Percentiles rank a stretch among this genome's conserved stretches.
phyloP scores from a whole-genome alignment of 2,329 filamentous ascomycete genomes.

The Ophiostoma novo-ulmi region DNA sequence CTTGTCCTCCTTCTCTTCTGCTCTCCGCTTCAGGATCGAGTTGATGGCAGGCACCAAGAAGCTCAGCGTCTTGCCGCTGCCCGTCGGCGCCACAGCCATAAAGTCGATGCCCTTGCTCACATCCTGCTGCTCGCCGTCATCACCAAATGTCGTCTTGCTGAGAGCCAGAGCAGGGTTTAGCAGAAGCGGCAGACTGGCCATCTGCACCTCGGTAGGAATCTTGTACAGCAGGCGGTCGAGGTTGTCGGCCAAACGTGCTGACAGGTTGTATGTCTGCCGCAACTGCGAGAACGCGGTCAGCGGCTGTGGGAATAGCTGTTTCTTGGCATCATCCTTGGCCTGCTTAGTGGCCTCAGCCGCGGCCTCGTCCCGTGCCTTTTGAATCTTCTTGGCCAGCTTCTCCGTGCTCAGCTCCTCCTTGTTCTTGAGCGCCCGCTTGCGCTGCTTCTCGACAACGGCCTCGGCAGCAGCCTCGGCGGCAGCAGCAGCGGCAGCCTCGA shows the following conservation, averaged over 20 bases:
- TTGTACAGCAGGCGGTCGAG: conserved; percentile 77
- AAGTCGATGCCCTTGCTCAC: conserved; percentile 59
- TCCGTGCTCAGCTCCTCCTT: conserved; percentile 37
- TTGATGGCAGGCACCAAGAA: conserved; percentile 87
- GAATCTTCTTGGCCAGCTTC: conserved; percentile 43
- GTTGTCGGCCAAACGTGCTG: conserved; percentile 69
- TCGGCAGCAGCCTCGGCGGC: conserved; percentile 18
- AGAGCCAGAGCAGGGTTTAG: conserved; percentile 54
- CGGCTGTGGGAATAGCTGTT: conserved; percentile 70
- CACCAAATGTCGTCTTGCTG: conserved; percentile 30
- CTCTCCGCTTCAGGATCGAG: conserved; percentile 57
- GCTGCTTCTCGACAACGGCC: conserved; percentile 9
- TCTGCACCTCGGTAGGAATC: conserved; percentile 87
- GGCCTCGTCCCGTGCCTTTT: conserved; percentile 41
- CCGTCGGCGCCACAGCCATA: conserved; percentile 84
- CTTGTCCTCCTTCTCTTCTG: conserved; percentile 41
- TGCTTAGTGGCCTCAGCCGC: conserved; percentile 40
- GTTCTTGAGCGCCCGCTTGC: conserved; percentile 5
- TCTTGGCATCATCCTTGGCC: conserved; percentile 48
- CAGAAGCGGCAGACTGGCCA: conserved; percentile 76
- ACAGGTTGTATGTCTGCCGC: conserved; percentile 65
- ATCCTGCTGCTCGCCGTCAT: conserved; percentile 24
- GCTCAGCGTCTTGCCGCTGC: conserved; percentile 91
- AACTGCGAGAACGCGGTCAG: conserved; percentile 72
- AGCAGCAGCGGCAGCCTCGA: conserved; percentile 34